Base-by-base conservation (phyloP, 768 basidiomycete genomes). In the Ramaria sp. region DNA sequence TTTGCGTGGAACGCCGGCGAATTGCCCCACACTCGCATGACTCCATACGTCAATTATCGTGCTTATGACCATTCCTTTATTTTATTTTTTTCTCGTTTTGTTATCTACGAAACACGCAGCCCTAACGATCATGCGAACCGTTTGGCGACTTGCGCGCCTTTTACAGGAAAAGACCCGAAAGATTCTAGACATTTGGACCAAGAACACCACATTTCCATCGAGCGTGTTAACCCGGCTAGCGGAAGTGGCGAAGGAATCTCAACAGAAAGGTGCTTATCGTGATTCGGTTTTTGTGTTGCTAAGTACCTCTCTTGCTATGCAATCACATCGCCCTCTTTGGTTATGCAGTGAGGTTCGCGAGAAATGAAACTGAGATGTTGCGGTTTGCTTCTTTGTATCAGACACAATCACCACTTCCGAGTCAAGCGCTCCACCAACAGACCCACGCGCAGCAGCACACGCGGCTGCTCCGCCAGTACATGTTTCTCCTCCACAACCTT, bases 131-230 rank as follows among this genome's bases (percentile, higher is more conserved):
- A 50, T 22, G 34, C 15, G 53, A 55, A 55, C 32, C 20, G 34
- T 45, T 66, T 67, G 64, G 60, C 63, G 64, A 64, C 62, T 70
- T 58, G 59, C 58, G 65, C 56, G 37, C 42, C 39, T 45, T 48
- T 57, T 66, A 69, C 75, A 97, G 94, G 95, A 96, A 75, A 99
- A 99, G 73, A 78, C 88, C 44, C 85, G 86, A 76, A 98, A 98
- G 70, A 83, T 99, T 64, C 81, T 95, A 69, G 96, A 97, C 71
- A 97, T 99, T 64, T 99, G 95, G 95, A 78, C 77, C 63, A 95
- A 94, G 69, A 80, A 82, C 56, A 80, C 76, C 69, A 95, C 95
- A 48, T 99, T 99, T 72, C 85, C 92, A 56, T 66, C 82, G 63
- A 66, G 76, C 61, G 80, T 88, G 65, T 71, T 94, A 64, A 72